phyloP scores from a whole-genome alignment of 768 basidiomycete species.

The Phallus indusiatus region DNA sequence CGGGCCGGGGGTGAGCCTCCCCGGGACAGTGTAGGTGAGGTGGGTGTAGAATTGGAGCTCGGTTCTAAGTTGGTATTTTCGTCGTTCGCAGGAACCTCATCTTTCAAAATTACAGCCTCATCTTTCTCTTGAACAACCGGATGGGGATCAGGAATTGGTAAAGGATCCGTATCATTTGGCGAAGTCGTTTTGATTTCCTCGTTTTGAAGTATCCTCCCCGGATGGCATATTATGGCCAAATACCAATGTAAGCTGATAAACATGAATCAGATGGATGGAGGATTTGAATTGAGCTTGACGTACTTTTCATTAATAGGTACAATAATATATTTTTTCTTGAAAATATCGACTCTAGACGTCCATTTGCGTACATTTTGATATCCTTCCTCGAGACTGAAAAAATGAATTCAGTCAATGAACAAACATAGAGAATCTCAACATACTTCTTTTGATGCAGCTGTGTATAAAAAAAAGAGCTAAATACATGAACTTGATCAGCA shows the following conservation, averaged over 20 bases:
- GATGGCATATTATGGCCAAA: conserved; percentile 85
- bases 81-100: conserved; percentile 1
- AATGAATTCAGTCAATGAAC: neutral
- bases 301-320: conserved; percentile 97
- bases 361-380: conserved; percentile 87
- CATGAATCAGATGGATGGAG: neutral
- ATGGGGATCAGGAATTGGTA: neutral
- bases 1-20: neutral
- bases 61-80: conserved; percentile 4
- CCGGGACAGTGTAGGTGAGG: neutral
- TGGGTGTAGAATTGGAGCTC: neutral
- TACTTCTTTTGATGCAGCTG: conserved; percentile 72
- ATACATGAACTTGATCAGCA: conserved; percentile 73
- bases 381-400: conserved; percentile 43
- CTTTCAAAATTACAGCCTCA: neutral
- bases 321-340: conserved; percentile 85
- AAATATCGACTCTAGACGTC: conserved; percentile 84
- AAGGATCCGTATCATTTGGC: neutral
- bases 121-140: neutral
- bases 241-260: conserved; percentile 85
- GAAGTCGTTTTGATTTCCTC: neutral
- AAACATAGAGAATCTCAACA: conserved; percentile 11
- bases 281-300: conserved; percentile 15
- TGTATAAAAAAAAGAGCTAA: conserved; percentile 98
- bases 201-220: conserved; percentile 48